Percentiles rank a stretch among this genome's conserved stretches.
Evolutionary conservation across 2,329 filamentous ascomycete genomes (phyloP).

Genomic region (Monosporascus sp.): DNA sequence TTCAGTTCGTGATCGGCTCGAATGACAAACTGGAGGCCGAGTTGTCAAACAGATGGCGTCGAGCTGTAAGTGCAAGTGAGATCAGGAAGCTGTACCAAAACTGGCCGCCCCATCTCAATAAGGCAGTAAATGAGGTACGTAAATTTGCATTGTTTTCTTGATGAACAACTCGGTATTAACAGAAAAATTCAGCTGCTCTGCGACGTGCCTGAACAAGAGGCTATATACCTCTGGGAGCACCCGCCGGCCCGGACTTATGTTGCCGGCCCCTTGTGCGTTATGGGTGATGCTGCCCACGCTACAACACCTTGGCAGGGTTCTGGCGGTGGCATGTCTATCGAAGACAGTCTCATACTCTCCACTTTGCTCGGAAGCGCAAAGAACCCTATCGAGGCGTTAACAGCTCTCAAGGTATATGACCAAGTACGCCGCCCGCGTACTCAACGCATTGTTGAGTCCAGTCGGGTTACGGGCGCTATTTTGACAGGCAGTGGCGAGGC

Average conservation of each 20-base stretch:
- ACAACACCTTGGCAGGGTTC: constrained; percentile 17
- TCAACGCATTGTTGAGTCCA: constrained; percentile 18
- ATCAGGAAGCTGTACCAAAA: constrained; percentile 12
- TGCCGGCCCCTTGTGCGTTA: constrained; percentile 13
- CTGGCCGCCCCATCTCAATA: constrained; percentile 14
- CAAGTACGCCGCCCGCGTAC: constrained; percentile 13
- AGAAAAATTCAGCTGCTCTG: constrained; percentile 13
- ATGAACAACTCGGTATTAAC: not conserved
- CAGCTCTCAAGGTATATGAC: constrained; percentile 14
- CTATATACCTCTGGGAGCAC: constrained; percentile 21
- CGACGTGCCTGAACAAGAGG: constrained; percentile 11
- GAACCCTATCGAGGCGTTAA: constrained; percentile 5
- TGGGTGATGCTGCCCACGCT: constrained; percentile 14
- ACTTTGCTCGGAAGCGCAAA: constrained; percentile 12
- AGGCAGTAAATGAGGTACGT: constrained; percentile 17
- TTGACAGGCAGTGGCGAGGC: constrained; percentile 5
- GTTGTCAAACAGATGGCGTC: constrained; percentile 11
- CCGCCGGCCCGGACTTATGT: constrained; percentile 11
- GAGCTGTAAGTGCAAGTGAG: constrained; percentile 10
- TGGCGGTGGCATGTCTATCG: constrained; percentile 18
- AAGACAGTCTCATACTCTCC: constrained; percentile 16
- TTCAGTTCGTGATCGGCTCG: constrained; percentile 14
- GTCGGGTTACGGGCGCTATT: constrained; percentile 11
- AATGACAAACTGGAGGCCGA: constrained; percentile 6
- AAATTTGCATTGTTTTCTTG: not conserved